Evolutionary conservation across 78 protist species (phyloP), one percentile per base, ranked within the genome.

Genomic region (Monosiga brevicollis): DNA sequence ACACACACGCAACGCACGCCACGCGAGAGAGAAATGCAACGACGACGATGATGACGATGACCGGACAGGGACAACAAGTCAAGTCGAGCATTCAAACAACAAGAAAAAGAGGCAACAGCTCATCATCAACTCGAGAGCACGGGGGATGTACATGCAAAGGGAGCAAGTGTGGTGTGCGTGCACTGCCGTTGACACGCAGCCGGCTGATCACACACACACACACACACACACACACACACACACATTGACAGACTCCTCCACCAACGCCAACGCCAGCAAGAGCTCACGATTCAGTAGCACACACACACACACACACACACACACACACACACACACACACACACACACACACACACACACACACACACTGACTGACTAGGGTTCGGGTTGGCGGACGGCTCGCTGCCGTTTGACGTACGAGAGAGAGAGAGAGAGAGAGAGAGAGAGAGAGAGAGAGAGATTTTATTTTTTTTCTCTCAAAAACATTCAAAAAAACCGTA

Each of bases 151-250:
- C 36, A 72, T 82, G 91, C 90, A 87, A n/a, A 91, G 83, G 0
- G 92, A 76, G 34, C 95, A 95, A 1, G 70, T 25, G 77, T 94
- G 97, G 32, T 92, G 92, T 71, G 87, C 37, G 6, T 9, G 41
- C 41, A 73, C 3, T 25, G 76, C 36, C 9, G 76, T 3, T 25
- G 22, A 73, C 76, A 26, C 36, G 76, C 76, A 73, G 42, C 42
- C 41, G 2, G 15, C 77, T n/a, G 37, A 15, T 37, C 42, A 39
- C 39, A 39, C 2, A 39, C 22, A 36, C 79, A 3, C 2, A 36
- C 2, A 76, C 42, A 35, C 39, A 76, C 42, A 39, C 79, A 76
- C 42, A 22, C 42, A 39, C 42, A 76, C 39, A 76, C 15, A 22
- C 79, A 76, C 42, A 36, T 35, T 6, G 32, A 76, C 42, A 76